Evolutionary conservation across 2,329 filamentous ascomycete genomes (phyloP).

Genomic region (Esteya vermicola): DNA sequence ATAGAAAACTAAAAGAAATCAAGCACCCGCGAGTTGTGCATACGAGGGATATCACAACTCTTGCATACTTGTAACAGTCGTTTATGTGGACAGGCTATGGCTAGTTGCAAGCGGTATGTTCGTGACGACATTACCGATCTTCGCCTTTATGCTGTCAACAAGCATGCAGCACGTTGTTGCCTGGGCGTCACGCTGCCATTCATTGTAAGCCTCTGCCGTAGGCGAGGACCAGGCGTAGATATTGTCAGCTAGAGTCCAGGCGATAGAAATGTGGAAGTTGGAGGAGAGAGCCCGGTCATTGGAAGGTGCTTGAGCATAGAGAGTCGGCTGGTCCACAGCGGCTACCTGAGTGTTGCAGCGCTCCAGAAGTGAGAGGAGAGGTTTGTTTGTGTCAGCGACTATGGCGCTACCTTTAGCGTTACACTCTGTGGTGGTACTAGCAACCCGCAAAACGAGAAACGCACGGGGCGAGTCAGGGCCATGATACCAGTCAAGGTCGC

Average conservation of each 20-base stretch:
- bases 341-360: constrained; percentile 51
- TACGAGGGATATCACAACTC: constrained; percentile 1
- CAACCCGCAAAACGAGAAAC: constrained; percentile 68
- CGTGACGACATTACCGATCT: constrained; percentile 58
- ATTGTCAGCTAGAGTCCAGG: constrained; percentile 57
- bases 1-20: too few relatives aligned
- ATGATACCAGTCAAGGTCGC: constrained; percentile 32
- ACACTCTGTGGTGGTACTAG: not conserved
- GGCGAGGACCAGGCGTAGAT: constrained; percentile 24
- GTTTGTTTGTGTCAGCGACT: constrained; percentile 22
- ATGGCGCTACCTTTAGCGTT: constrained; percentile 7
- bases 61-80: not conserved
- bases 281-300: constrained; percentile 9
- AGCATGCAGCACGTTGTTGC: constrained; percentile 27
- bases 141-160: constrained; percentile 53
- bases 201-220: constrained; percentile 19
- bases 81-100: not conserved
- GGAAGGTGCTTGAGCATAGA: constrained; percentile 39
- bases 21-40: too few relatives aligned
- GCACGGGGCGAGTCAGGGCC: constrained; percentile 52
- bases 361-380: constrained; percentile 47
- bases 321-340: constrained; percentile 48
- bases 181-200: constrained; percentile 9
- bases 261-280: constrained; percentile 79
- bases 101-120: constrained; percentile 20